A percentile compares a stretch with the other conserved stretches of the same genome.
Evolutionary conservation across 306 rosid species (phyloP).

Genomic region (Quercus rubra): DNA sequence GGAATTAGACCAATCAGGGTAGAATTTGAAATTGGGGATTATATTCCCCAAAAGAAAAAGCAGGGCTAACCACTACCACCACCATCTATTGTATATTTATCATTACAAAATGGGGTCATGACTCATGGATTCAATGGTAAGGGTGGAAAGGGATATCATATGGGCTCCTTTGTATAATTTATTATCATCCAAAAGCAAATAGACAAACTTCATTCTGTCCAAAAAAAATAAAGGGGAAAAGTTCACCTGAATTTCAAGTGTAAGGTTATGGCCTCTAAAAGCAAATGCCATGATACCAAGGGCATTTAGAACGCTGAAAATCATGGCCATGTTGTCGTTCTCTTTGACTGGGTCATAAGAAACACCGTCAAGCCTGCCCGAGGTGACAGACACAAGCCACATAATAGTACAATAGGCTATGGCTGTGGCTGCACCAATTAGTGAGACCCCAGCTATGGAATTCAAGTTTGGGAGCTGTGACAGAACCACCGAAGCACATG

Average conservation of each 20-base stretch:
- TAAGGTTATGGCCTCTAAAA: slow-evolving; percentile 57
- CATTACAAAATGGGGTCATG: too few species aligned
- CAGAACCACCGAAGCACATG: slow-evolving; percentile 36
- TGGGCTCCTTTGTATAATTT: too few species aligned
- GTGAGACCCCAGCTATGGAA: slow-evolving; percentile 47
- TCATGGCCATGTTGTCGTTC: not conserved
- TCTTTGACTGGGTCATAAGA: slow-evolving; percentile 32
- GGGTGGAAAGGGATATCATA: too few species aligned
- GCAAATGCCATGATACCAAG: slow-evolving; percentile 58
- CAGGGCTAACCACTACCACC: too few species aligned
- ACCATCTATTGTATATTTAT: too few species aligned
- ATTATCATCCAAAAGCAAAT: too few species aligned
- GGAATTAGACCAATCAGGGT: too few species aligned
- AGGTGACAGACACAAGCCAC: slow-evolving; percentile 35
- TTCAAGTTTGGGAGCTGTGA: slow-evolving; percentile 52
- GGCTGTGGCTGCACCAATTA: slow-evolving; percentile 50
- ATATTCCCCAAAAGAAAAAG: too few species aligned
- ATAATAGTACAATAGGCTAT: slow-evolving; percentile 39
- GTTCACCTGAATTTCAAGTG: slow-evolving; percentile 55
- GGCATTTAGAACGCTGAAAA: slow-evolving; percentile 38
- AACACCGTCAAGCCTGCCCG: slow-evolving; percentile 40
- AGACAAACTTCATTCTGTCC: too few species aligned
- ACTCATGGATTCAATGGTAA: too few species aligned
- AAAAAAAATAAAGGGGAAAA: too few species aligned
- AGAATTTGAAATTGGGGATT: too few species aligned